Conservation (phyloP, 345 rosid species). For the Eucalyptus shirleyi region DNA sequence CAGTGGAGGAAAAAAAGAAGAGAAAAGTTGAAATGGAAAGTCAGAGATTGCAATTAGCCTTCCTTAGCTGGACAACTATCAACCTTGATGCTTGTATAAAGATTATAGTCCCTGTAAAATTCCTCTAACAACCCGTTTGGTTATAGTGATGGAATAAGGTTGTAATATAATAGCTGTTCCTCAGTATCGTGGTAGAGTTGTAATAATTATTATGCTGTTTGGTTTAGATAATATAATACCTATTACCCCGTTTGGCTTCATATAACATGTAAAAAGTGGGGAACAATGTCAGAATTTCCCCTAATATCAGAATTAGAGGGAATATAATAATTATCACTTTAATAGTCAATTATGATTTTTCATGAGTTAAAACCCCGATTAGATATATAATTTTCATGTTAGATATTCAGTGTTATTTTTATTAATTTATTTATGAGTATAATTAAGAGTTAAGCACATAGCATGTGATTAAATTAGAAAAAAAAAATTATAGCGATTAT, state of each 20-base stretch:
- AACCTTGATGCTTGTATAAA: neutral
- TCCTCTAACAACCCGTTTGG: neutral
- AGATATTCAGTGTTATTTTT: neutral
- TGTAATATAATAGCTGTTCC: neutral
- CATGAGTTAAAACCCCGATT: neutral
- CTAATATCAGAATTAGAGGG: neutral
- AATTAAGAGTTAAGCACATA: neutral
- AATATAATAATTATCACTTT: neutral
- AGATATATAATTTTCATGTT: neutral
- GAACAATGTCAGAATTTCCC: neutral
- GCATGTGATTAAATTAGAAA: neutral
- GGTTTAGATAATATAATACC: neutral
- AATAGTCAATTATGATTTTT: neutral
- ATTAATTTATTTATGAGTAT: neutral
- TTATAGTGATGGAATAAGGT: neutral
- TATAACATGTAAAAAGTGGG: neutral
- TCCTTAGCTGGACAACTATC: neutral
- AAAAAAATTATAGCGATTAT: neutral
- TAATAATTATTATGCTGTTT: neutral
- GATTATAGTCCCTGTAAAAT: neutral
- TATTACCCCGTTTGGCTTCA: neutral
- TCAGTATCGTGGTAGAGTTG: neutral
- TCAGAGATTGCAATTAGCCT: neutral
- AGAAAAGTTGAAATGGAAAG: neutral
- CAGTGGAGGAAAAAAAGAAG: neutral